phyloP scores from a whole-genome alignment of 164 flowering plant genomes.

The Hamamelis virginiana region DNA sequence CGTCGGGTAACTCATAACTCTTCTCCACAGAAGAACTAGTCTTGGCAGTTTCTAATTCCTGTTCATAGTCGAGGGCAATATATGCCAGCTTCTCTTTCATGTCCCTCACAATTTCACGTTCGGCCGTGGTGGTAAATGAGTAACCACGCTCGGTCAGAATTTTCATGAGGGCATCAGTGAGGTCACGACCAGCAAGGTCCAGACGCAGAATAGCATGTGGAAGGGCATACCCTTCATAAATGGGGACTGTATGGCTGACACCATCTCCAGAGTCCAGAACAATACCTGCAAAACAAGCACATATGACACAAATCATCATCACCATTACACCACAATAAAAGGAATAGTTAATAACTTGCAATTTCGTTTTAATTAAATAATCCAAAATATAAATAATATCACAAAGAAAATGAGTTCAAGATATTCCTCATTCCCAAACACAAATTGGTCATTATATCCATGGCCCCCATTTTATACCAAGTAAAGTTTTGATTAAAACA shows the following conservation, averaged over 20 bases:
- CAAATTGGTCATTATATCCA: too few species aligned
- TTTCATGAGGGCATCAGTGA: slow-evolving; percentile 43
- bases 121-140: slow-evolving; percentile 46
- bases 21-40: slow-evolving; percentile 45
- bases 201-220: slow-evolving; percentile 39
- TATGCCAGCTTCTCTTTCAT: slow-evolving; percentile 47
- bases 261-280: slow-evolving; percentile 38
- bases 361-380: too few species aligned
- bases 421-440: too few species aligned
- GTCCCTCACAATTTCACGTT: slow-evolving; percentile 33
- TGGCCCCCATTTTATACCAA: too few species aligned
- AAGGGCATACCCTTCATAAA: slow-evolving; percentile 36
- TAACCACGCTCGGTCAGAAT: slow-evolving; percentile 46
- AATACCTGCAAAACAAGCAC: slow-evolving; percentile 31
- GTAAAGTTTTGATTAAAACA: too few species aligned
- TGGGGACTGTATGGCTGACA: slow-evolving; percentile 35
- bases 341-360: too few species aligned
- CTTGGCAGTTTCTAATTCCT: slow-evolving; percentile 38
- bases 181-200: slow-evolving; percentile 48
- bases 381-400: too few species aligned
- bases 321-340: too few species aligned
- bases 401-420: too few species aligned
- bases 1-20: slow-evolving; percentile 39
- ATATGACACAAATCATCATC: too few species aligned
- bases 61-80: slow-evolving; percentile 45